Evolutionary conservation across 2,329 filamentous ascomycete species (phyloP).

Genomic region (Fusarium sp.): DNA sequence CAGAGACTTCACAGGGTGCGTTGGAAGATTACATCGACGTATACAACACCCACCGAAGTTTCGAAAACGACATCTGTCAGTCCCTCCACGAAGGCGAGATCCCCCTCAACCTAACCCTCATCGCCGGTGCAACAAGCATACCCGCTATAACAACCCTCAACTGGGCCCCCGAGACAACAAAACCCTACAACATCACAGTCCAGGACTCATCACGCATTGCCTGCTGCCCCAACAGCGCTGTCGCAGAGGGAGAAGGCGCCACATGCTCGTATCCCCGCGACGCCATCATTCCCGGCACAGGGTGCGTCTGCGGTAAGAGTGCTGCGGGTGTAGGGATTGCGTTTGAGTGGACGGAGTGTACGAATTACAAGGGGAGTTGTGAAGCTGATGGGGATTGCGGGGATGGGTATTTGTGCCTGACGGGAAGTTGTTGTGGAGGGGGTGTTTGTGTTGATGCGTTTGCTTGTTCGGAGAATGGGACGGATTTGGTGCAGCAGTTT

Average conservation of each 20-base stretch:
- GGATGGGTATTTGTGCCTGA: constrained; percentile 44
- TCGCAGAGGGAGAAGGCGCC: constrained; percentile 33
- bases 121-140: constrained; percentile 44
- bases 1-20: constrained; percentile 28
- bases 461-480: constrained; percentile 49
- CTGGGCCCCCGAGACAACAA: constrained; percentile 41
- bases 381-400: constrained; percentile 37
- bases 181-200: constrained; percentile 45
- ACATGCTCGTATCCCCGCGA: constrained; percentile 46
- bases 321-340: constrained; percentile 40
- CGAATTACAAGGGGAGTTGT: constrained; percentile 47
- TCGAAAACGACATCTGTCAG: constrained; percentile 49
- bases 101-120: constrained; percentile 47
- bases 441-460: constrained; percentile 51
- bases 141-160: constrained; percentile 44
- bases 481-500: constrained; percentile 40
- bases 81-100: constrained; percentile 46
- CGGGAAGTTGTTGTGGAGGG: constrained; percentile 48
- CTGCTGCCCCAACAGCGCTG: constrained; percentile 45
- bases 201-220: constrained; percentile 47
- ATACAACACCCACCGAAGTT: constrained; percentile 44
- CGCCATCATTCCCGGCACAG: constrained; percentile 44
- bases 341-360: constrained; percentile 48
- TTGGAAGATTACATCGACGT: constrained; percentile 46
- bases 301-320: constrained; percentile 49